Evolutionary conservation across 2,329 filamentous ascomycete species (phyloP).

Genomic region (Zymoseptoria brevis): DNA sequence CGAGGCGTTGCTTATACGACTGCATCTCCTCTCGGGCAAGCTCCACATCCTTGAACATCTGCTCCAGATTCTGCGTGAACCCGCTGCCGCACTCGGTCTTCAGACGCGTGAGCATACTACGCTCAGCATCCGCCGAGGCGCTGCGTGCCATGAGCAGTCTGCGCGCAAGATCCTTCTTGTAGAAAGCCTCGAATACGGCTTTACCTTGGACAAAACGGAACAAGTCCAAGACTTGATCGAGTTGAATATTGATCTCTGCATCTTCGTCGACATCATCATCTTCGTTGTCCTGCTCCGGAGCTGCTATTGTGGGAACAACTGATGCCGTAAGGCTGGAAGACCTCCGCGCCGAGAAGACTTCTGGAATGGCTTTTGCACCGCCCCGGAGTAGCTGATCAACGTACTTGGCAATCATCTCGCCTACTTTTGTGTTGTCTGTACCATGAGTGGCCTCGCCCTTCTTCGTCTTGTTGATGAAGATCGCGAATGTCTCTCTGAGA

Average conservation of each 20-base stretch:
- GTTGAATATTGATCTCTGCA: slow-evolving; percentile 78
- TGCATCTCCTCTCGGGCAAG: slow-evolving; percentile 85
- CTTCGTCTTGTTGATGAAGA: slow-evolving; percentile 83
- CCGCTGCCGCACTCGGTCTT: slow-evolving; percentile 88
- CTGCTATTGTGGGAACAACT: slow-evolving; percentile 45
- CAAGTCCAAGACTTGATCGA: slow-evolving; percentile 86
- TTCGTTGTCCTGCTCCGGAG: slow-evolving; percentile 52
- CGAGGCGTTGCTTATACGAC: slow-evolving; percentile 67
- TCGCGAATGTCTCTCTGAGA: slow-evolving; percentile 76
- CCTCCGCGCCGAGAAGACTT: slow-evolving; percentile 47
- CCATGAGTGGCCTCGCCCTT: slow-evolving; percentile 64
- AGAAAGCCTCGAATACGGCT: slow-evolving; percentile 96
- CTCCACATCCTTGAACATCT: slow-evolving; percentile 99
- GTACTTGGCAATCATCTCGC: slow-evolving; percentile 98
- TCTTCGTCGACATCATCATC: slow-evolving; percentile 74
- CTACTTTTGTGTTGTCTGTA: slow-evolving; percentile 84
- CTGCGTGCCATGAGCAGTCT: slow-evolving; percentile 85
- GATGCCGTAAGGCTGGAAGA: slow-evolving; percentile 35
- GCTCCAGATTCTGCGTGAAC: slow-evolving; percentile 95
- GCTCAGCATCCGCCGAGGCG: slow-evolving; percentile 88
- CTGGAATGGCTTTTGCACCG: slow-evolving; percentile 74
- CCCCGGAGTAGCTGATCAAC: slow-evolving; percentile 83
- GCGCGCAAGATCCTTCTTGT: slow-evolving; percentile 92
- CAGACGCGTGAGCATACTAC: slow-evolving; percentile 86
- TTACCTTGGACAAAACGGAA: slow-evolving; percentile 98